phyloP scores from a whole-genome alignment of 345 rosid genomes.

The Laguncularia racemosa region DNA sequence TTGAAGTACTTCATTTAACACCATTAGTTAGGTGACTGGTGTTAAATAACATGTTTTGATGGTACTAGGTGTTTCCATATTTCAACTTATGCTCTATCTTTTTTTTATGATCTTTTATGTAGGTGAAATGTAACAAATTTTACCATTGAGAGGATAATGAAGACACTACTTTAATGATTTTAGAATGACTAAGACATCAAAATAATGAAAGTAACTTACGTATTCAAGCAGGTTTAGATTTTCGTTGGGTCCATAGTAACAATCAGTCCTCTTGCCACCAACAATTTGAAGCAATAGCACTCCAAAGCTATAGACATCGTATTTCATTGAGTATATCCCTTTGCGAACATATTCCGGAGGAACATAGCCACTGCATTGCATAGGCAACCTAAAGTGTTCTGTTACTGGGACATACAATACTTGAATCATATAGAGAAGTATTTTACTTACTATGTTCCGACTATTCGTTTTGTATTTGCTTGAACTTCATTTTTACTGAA shows the following conservation, averaged over 20 bases:
- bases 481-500: slow-evolving; percentile 27
- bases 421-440: neutral
- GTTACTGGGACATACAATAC: no score
- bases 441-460: slow-evolving; percentile 33
- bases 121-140: no score
- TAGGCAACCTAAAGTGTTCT: no score
- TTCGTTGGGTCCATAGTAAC: slow-evolving; percentile 21
- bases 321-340: slow-evolving; percentile 40
- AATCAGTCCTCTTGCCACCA: slow-evolving; percentile 28
- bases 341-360: slow-evolving; percentile 43
- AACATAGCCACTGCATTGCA: slow-evolving; percentile 30
- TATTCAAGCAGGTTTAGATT: slow-evolving; percentile 26
- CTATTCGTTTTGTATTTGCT: slow-evolving; percentile 30
- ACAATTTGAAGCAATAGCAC: slow-evolving; percentile 42
- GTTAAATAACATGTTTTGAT: no score
- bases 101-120: no score
- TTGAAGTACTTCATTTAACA: no score
- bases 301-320: slow-evolving; percentile 46
- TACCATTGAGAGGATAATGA: no score
- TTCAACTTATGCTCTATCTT: no score
- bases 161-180: no score
- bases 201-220: slow-evolving; percentile 15
- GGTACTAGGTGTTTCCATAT: no score
- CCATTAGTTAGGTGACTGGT: no score
- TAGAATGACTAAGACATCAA: no score